Evolutionary conservation across 1,284 basidiomycete species (phyloP), one percentile per base, ranked within the genome.

Genomic region (Papiliotrema fonsecae): DNA sequence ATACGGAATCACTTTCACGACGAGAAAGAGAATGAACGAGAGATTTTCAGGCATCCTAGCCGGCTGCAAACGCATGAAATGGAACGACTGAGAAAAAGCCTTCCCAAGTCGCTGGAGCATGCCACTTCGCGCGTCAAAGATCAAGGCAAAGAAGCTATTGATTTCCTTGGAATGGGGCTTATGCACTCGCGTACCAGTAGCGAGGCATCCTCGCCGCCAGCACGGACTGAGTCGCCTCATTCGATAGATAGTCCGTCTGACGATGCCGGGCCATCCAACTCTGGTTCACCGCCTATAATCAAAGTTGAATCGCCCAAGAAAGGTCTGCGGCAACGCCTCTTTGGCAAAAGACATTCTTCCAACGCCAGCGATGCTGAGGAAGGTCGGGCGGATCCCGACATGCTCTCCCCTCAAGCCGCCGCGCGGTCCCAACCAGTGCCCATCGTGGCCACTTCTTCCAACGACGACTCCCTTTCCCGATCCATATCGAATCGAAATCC

Each of bases 1-100:
- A 76, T 81, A 50, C 70, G 75, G 9, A 79, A 83, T 42, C 59
- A 65, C 43, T 74, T 61, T 49, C 22, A 45, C 46, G 50, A 59
- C 3, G 46, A 61, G 19, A 54, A 58, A 27, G 46, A 51, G 16
- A 47, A 51, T 24, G 56, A 69, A 37, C 36, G 30, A 4, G 50
- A 56, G 10, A 56, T 25, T 2, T 71, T 71, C 50, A 49, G 14
- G 13, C 69, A 69, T 47, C 67, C 66, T 6, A 64, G 59, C 31
- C 53, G 58, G 1, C 51, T 71, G 7, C 57, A 59, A 32, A 44
- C 54, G 6, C 45, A 53, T 16, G 69, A 69, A 42, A 46, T 64
- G 3, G 54, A 56, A 42, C 50, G 41, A 10, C 35, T 64, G 3
- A 42, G 39, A 13, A 24, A 47, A 11, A 44, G 54, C 16, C 45